Conservation (phyloP, 1,139 yeast species). For the Hansenula lynferdii region DNA sequence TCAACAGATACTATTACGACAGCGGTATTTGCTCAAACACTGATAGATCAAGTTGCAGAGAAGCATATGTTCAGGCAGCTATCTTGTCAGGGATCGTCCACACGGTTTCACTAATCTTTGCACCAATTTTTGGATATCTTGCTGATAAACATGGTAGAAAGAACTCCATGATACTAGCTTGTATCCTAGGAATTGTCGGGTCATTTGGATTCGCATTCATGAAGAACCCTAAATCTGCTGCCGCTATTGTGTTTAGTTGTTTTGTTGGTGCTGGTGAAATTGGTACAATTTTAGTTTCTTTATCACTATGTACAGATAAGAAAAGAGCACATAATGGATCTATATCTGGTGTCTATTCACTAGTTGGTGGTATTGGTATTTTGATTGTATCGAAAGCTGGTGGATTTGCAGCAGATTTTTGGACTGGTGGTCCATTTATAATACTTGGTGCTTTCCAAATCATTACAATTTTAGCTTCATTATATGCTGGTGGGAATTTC, state of each 20-base stretch:
- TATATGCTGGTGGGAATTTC: constrained; percentile 17
- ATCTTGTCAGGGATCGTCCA: constrained; percentile 65
- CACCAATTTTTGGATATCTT: constrained; percentile 60
- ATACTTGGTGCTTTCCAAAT: constrained; percentile 44
- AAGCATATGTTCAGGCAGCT: constrained; percentile 62
- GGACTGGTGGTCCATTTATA: constrained; percentile 58
- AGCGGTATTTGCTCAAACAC: constrained; percentile 41
- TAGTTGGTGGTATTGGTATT: constrained; percentile 69
- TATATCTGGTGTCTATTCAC: constrained; percentile 62
- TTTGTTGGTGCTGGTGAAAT: constrained; percentile 48
- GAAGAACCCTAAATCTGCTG: constrained; percentile 28
- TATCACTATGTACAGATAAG: constrained; percentile 39
- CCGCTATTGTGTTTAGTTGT: constrained; percentile 31
- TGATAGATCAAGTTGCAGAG: constrained; percentile 42
- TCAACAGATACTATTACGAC: constrained; percentile 49
- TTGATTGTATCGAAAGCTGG: constrained; percentile 55
- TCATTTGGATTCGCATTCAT: constrained; percentile 30
- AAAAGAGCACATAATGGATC: constrained; percentile 49
- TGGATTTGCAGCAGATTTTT: constrained; percentile 53
- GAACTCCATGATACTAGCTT: constrained; percentile 30
- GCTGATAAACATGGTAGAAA: constrained; percentile 47
- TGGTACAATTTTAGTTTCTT: constrained; percentile 51
- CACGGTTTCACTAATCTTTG: constrained; percentile 48
- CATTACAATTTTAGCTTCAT: constrained; percentile 27
- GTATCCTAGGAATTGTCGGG: constrained; percentile 33